Percentiles rank a stretch among this genome's conserved stretches.
phyloP scores from a whole-genome alignment of 768 basidiomycete genomes.

The Leucocoprinus leucothites region DNA sequence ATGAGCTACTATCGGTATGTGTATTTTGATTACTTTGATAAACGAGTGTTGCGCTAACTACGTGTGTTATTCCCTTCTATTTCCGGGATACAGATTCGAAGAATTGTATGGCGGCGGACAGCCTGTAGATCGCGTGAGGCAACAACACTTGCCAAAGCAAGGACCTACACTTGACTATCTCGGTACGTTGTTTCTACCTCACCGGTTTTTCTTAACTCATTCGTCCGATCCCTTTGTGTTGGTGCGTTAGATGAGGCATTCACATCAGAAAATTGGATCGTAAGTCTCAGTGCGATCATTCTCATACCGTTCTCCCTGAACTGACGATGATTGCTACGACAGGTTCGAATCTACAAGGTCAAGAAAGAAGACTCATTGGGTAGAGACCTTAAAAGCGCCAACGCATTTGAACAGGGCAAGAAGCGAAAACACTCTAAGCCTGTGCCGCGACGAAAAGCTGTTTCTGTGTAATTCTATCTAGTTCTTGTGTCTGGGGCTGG shows the following conservation, averaged over 20 bases:
- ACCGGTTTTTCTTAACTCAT: neutral
- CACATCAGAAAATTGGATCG: conserved; percentile 99
- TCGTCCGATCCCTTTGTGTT: neutral
- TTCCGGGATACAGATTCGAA: conserved; percentile 55
- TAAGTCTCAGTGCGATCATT: conserved; percentile 33
- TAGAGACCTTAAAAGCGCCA: conserved; percentile 84
- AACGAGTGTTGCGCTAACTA: neutral
- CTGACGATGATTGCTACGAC: conserved; percentile 8
- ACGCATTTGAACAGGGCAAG: conserved; percentile 83
- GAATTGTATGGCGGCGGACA: conserved; percentile 79
- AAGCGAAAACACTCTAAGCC: conserved; percentile 84
- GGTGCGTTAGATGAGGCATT: conserved; percentile 84
- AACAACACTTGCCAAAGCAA: conserved; percentile 72
- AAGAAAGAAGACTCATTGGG: conserved; percentile 92
- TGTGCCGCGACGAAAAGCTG: conserved; percentile 51
- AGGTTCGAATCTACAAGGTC: conserved; percentile 93
- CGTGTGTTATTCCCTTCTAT: conserved; percentile 4
- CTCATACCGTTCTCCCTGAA: neutral
- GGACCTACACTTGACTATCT: conserved; percentile 87
- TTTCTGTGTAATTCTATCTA: conserved; percentile 26
- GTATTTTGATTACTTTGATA: neutral
- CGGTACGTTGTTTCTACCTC: conserved; percentile 44
- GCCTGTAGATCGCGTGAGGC: conserved; percentile 83
- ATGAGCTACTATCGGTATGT: conserved; percentile 91
- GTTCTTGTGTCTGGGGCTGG: neutral